These are phyloP conservation scores for Stachybotrys chlorohalonatus DNA, from an alignment of 2,329 filamentous ascomycete species.

Conservation along the genomic window DNA sequence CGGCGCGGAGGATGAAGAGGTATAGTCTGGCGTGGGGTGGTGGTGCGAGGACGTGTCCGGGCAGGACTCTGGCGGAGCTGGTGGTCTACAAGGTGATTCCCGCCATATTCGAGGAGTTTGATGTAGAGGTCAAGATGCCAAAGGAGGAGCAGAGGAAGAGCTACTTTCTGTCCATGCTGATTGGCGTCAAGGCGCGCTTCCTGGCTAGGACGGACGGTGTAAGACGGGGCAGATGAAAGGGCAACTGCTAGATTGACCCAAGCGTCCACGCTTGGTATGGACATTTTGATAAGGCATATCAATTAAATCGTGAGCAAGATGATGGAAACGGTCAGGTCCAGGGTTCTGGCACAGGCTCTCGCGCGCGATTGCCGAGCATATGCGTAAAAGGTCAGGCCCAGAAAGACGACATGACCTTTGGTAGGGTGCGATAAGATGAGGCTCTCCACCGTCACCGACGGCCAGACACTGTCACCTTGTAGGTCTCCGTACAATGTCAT, in stretches of 20 bases:
- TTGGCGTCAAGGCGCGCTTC: conserved; percentile 34
- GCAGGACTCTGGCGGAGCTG: conserved; percentile 40
- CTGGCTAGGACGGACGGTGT: neutral
- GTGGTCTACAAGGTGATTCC: conserved; percentile 35
- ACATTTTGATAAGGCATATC: neutral
- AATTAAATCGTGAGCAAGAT: too few species aligned
- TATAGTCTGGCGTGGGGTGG: conserved; percentile 43
- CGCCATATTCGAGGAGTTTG: conserved; percentile 32
- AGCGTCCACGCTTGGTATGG: neutral
- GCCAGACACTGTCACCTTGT: too few species aligned
- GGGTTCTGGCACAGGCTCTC: too few species aligned
- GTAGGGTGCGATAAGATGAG: too few species aligned
- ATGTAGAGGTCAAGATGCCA: conserved; percentile 30
- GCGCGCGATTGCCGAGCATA: too few species aligned
- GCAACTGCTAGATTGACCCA: neutral
- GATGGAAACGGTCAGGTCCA: too few species aligned
- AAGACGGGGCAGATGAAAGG: neutral
- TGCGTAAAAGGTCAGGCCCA: too few species aligned
- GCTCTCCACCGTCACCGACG: too few species aligned
- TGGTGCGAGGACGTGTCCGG: conserved; percentile 40
- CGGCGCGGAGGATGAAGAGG: conserved; percentile 32
- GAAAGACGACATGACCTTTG: too few species aligned
- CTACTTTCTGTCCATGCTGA: conserved; percentile 45
- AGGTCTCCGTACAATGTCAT: too few species aligned
- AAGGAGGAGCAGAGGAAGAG: conserved; percentile 27